Evolutionary conservation across 345 rosid genomes (phyloP).

Genomic region (Populus tremula): DNA sequence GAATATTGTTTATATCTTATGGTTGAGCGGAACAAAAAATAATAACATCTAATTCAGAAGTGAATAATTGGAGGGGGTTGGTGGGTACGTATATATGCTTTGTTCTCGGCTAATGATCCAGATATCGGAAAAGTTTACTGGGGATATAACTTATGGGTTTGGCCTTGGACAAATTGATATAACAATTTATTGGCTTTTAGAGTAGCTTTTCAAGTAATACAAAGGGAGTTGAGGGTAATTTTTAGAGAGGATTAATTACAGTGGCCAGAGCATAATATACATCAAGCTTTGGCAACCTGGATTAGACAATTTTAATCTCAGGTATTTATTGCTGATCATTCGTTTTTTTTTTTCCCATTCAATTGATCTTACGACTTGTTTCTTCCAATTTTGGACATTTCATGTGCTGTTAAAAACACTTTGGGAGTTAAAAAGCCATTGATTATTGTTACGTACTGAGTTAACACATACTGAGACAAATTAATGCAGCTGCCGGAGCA

Average conservation of each 20-base stretch:
- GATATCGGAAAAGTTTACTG: not conserved
- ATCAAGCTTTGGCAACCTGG: not conserved
- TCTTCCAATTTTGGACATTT: slow-evolving; percentile 13
- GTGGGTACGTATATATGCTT: not conserved
- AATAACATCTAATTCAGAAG: too few relatives aligned
- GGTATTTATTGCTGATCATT: not conserved
- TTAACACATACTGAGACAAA: not conserved
- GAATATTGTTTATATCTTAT: too few relatives aligned
- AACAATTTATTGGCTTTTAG: not conserved
- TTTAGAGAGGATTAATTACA: not conserved
- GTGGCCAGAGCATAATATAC: not conserved
- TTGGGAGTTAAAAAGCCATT: not conserved
- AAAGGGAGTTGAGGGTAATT: not conserved
- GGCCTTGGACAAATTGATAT: too few relatives aligned
- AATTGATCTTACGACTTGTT: not conserved
- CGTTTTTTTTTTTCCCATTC: not conserved
- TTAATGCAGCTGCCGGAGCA: not conserved
- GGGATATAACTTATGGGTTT: too few relatives aligned
- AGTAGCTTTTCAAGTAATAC: not conserved
- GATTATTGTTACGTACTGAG: not conserved
- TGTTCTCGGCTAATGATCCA: too few relatives aligned
- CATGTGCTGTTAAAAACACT: not conserved
- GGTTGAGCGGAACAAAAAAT: not conserved
- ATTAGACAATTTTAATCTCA: not conserved
- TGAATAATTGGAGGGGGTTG: not conserved